Evolutionary conservation across 495 filamentous ascomycete genomes (phyloP), one percentile per base, ranked within the genome.

Genomic region (Lophiotrema nucula): DNA sequence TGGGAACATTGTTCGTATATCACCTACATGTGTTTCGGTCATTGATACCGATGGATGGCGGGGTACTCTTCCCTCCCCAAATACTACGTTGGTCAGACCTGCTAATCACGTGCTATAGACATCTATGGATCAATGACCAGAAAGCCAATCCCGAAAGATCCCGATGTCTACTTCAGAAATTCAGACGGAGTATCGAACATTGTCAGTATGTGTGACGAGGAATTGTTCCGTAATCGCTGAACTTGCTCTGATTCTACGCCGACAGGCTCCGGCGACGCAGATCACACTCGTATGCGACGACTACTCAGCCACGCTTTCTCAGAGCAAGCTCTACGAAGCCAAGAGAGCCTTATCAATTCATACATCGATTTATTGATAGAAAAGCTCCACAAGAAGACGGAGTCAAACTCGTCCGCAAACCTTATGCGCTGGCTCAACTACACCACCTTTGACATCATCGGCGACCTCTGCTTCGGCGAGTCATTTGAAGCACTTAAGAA

Each of bases 361-460:
- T 38, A 54, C 47, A 45, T 56, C 19, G 3, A 31, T 24, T 41
- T 42, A 18, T 27, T 67, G 1, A 33, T 54, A 10, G 3, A 64
- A 61, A 65, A 41, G 45, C 52, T 72, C 27, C 65, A 65, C 18
- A 53, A 64, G 26, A 58, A 55, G 47, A 53, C 60, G n/a, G 62
- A 65, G n/a, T 24, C 24, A n/a, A 44, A 35, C 31, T 22, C 18
- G 2, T 43, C 68, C 6, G 45, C 51, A 18, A 52, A 69, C 41
- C 56, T 69, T 8, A 54, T 35, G 21, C 15, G 47, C 10, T 67
- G 53, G 44, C 39, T 59, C 16, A 68, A 41, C 16, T 71, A 39
- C 41, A 64, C 50, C 41, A 55, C 47, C 13, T 72, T 72, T 27
- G 70, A 70, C 41, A 47, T 69, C 24, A 64, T 72, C 25, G 63